Conservation (phyloP, 306 rosid species). For the Cucurbita moschata region DNA sequence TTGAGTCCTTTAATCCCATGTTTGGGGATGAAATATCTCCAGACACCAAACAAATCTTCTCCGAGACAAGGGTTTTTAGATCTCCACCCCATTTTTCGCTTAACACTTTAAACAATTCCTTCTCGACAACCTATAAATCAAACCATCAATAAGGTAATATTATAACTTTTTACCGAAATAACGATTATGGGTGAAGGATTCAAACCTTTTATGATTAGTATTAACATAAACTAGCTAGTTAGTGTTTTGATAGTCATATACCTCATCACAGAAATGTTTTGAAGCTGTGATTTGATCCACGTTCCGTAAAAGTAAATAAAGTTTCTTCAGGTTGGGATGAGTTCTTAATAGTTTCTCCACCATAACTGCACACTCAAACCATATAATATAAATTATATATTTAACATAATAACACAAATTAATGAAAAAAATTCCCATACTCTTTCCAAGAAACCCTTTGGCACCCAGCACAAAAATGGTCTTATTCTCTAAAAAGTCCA, state of each 20-base stretch:
- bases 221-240: no score
- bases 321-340: constrained; percentile 71
- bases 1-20: constrained; percentile 36
- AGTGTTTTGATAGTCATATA: no score
- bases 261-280: constrained; percentile 48
- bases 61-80: constrained; percentile 23
- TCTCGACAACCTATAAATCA: constrained; percentile 33
- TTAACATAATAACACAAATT: no score
- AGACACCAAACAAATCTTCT: constrained; percentile 41
- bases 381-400: no score
- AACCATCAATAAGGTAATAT: no score
- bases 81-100: constrained; percentile 45
- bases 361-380: constrained; percentile 17
- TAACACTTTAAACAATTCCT: constrained; percentile 46
- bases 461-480: no score
- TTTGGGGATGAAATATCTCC: constrained; percentile 45
- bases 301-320: constrained; percentile 59
- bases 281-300: constrained; percentile 34
- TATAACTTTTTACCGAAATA: no score
- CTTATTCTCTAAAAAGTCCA: no score
- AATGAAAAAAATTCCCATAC: no score
- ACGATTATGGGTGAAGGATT: no score
- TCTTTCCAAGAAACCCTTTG: no score
- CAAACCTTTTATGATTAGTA: no score
- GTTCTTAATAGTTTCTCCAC: constrained; percentile 65